These are phyloP conservation scores for Ophiostoma sp. DNA, from an alignment of 2,329 filamentous ascomycete genomes.

Conservation along the genomic window DNA sequence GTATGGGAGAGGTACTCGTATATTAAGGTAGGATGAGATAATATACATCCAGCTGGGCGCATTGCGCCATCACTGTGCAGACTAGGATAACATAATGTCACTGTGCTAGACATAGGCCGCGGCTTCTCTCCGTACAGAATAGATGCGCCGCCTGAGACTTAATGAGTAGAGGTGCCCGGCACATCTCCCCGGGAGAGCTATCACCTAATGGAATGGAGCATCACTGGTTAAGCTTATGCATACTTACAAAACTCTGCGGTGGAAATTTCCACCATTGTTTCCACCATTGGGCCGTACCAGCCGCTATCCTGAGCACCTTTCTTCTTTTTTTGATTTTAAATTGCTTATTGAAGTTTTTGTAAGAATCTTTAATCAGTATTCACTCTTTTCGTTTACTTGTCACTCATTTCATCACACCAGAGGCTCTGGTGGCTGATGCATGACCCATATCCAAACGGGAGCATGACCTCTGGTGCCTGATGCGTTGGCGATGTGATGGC, in stretches of 20 bases:
- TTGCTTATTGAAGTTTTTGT: no score
- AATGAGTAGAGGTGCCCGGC: no score
- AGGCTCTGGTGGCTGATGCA: neutral
- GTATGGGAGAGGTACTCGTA: neutral
- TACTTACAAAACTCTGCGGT: slow-evolving; percentile 16
- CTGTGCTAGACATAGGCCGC: neutral
- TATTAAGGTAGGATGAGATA: no score
- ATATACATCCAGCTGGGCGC: no score
- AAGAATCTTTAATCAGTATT: neutral
- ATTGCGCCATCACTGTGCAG: neutral
- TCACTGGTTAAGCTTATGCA: neutral
- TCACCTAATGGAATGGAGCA: no score
- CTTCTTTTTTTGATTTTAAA: neutral
- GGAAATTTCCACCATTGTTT: neutral
- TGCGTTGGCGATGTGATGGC: neutral
- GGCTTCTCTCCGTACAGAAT: neutral
- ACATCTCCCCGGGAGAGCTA: no score
- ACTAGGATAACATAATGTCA: neutral
- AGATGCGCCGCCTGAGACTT: neutral
- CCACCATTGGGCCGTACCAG: neutral
- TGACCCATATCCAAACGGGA: neutral
- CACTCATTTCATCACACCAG: neutral
- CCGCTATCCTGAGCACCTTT: neutral
- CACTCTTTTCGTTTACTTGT: neutral
- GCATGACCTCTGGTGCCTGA: neutral